A percentile compares a stretch with the other conserved stretches of the same genome.
phyloP scores from a whole-genome alignment of 257 asterid species.

The Ilex asprella region DNA sequence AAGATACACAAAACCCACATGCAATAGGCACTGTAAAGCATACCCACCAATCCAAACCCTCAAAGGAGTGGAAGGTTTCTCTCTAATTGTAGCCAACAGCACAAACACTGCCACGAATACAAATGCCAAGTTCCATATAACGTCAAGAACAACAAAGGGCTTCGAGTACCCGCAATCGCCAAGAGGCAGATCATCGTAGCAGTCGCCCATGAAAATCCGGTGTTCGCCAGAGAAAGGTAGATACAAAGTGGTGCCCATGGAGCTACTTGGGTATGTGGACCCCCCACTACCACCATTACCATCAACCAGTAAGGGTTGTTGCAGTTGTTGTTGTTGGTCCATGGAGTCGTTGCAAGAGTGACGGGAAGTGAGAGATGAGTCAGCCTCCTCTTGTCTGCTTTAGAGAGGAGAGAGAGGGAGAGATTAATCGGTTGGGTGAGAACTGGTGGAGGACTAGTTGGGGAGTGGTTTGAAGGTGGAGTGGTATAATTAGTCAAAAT shows the following conservation, averaged over 20 bases:
- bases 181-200: too few relatives aligned
- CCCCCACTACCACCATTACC: slow-evolving; percentile 11
- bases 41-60: slow-evolving; percentile 81
- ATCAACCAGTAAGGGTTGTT: slow-evolving; percentile 5
- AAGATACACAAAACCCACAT: slow-evolving; percentile 61
- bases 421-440: not conserved
- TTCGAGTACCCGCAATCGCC: slow-evolving; percentile 45
- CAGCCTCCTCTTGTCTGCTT: not conserved
- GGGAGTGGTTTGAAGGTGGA: not conserved
- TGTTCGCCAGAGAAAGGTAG: slow-evolving; percentile 24
- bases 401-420: not conserved
- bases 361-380: not conserved
- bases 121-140: slow-evolving; percentile 75
- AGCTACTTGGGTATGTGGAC: slow-evolving; percentile 10
- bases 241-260: slow-evolving; percentile 26
- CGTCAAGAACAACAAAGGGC: slow-evolving; percentile 72
- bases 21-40: slow-evolving; percentile 77
- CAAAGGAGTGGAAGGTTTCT: slow-evolving; percentile 66
- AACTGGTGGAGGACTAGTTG: slow-evolving; percentile 1
- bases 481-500: too few relatives aligned
- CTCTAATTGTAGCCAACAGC: slow-evolving; percentile 43
- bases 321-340: slow-evolving; percentile 21
- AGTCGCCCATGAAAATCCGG: slow-evolving; percentile 22
- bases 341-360: slow-evolving; percentile 7
- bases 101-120: slow-evolving; percentile 56